phyloP scores from a whole-genome alignment of 2,329 filamentous ascomycete species.

The Epichloe coenophiala region DNA sequence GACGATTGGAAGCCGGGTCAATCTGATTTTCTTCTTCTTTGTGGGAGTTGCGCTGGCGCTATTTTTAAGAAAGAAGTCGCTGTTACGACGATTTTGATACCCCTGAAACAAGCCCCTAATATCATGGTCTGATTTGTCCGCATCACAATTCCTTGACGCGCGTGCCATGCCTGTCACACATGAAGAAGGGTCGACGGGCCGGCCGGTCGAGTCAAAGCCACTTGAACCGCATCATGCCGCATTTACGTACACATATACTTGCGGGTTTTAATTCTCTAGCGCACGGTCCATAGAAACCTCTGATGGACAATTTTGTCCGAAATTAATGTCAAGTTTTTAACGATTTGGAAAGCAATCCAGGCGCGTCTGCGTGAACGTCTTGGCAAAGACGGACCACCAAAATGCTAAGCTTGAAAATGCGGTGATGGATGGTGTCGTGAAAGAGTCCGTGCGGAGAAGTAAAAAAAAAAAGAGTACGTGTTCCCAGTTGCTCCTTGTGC shows the following conservation, averaged over 20 bases:
- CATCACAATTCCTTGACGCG: neutral
- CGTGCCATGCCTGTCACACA: neutral
- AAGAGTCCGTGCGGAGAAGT: neutral
- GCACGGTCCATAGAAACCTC: neutral
- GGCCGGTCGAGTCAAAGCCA: neutral
- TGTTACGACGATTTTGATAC: conserved; percentile 8
- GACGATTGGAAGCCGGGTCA: conserved; percentile 6
- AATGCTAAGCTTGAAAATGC: neutral
- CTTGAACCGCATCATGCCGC: neutral
- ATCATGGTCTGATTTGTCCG: neutral
- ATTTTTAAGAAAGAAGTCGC: conserved; percentile 8
- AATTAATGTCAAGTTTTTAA: neutral
- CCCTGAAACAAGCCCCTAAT: neutral
- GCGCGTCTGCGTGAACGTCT: neutral
- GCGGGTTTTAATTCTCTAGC: conserved; percentile 2
- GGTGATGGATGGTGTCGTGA: neutral
- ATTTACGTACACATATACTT: neutral
- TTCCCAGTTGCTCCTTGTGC: neutral
- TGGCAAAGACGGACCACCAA: neutral
- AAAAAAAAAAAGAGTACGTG: neutral
- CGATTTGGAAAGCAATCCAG: neutral
- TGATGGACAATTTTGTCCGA: neutral
- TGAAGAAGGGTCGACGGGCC: neutral
- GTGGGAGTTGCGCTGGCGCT: conserved; percentile 10
- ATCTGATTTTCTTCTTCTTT: conserved; percentile 10